Conservation (phyloP, 768 basidiomycete species). For the Cystobasidium ongulense region DNA sequence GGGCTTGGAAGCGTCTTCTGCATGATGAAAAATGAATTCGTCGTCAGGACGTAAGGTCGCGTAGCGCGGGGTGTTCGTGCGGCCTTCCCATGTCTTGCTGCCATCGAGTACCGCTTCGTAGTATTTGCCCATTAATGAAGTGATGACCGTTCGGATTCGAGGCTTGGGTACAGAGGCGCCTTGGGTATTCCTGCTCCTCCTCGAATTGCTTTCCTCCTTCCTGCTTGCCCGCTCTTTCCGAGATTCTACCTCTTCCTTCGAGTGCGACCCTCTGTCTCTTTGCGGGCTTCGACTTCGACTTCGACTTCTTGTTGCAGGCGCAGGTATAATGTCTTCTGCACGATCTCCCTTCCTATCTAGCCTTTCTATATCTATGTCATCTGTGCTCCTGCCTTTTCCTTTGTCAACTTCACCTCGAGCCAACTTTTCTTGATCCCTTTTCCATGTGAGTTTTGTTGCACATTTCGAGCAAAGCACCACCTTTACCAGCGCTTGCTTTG, state of each 20-base stretch:
- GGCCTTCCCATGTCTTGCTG: constrained; percentile 15
- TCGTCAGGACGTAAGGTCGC: not conserved
- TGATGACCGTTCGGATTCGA: not conserved
- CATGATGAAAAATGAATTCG: constrained; percentile 3
- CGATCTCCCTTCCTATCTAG: not conserved
- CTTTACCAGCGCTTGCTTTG: constrained; percentile 46
- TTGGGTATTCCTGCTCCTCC: not conserved
- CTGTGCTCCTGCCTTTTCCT: not conserved
- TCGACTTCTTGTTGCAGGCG: not conserved
- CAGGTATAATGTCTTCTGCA: not conserved
- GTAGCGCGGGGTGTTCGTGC: not conserved
- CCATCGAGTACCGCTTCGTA: not conserved
- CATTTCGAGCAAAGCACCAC: constrained; percentile 46
- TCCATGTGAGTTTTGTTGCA: constrained; percentile 43
- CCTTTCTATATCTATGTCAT: not conserved
- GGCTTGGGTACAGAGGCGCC: not conserved
- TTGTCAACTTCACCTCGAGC: not conserved
- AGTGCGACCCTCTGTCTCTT: not conserved
- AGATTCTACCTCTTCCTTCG: not conserved
- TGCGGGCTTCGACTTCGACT: not conserved
- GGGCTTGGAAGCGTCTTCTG: not conserved
- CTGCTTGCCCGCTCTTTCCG: not conserved
- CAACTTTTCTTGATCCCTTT: constrained; percentile 21
- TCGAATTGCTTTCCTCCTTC: not conserved
- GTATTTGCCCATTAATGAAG: constrained; percentile 11